Evolutionary conservation across 768 basidiomycete species (phyloP).

Genomic region (Lactifluus pinguis): DNA sequence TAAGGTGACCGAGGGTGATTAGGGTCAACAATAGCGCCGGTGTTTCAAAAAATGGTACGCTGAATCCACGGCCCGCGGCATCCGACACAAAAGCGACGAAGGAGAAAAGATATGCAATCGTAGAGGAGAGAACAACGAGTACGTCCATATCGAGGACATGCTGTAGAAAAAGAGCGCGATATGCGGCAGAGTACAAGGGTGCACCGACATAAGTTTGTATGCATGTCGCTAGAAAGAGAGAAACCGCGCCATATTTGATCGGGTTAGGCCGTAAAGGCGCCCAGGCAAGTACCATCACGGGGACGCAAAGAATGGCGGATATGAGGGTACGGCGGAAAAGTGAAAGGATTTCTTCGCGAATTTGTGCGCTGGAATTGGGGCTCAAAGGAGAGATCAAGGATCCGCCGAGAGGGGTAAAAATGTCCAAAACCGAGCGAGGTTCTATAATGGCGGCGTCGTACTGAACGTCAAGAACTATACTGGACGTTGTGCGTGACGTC

Average conservation of each 20-base stretch:
- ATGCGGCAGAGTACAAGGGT: slow-evolving; percentile 30
- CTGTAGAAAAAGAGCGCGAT: slow-evolving; percentile 30
- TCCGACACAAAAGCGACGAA: slow-evolving; percentile 30
- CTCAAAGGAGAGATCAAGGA: slow-evolving; percentile 23
- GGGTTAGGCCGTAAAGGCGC: slow-evolving; percentile 29
- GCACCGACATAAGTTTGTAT: slow-evolving; percentile 30
- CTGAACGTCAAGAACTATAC: slow-evolving; percentile 7
- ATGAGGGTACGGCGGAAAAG: slow-evolving; percentile 26
- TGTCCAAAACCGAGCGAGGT: slow-evolving; percentile 28
- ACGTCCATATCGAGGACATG: slow-evolving; percentile 32
- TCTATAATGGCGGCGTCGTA: slow-evolving; percentile 24
- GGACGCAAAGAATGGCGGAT: slow-evolving; percentile 30
- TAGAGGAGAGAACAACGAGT: slow-evolving; percentile 32
- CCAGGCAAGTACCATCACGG: slow-evolving; percentile 37
- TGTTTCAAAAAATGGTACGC: slow-evolving; percentile 36
- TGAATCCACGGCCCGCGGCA: slow-evolving; percentile 25
- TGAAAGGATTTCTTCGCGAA: slow-evolving; percentile 26
- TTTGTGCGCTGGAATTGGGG: slow-evolving; percentile 22
- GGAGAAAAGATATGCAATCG: slow-evolving; percentile 34
- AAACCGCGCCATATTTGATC: slow-evolving; percentile 29
- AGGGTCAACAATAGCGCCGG: slow-evolving; percentile 34
- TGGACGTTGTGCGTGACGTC: not conserved
- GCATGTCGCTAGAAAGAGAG: slow-evolving; percentile 31
- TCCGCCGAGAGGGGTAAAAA: slow-evolving; percentile 20
- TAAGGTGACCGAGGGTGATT: slow-evolving; percentile 33